Percentiles rank a stretch among this genome's conserved stretches.
Conservation (phyloP, 371 early-diverging fungal genomes). For the Circinella umbellata region DNA sequence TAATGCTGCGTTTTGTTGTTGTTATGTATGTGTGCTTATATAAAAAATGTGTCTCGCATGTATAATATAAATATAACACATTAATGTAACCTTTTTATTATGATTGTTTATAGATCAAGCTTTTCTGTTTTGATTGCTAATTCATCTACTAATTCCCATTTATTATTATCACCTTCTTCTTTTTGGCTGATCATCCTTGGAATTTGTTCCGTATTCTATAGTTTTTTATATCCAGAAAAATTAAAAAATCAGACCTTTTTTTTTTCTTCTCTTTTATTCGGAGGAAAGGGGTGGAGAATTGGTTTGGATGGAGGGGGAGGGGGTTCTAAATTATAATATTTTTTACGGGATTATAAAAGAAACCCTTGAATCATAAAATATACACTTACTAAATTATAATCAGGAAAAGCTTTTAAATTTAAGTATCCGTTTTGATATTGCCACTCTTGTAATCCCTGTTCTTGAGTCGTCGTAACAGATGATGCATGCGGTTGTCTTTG, state of each 20-base stretch:
- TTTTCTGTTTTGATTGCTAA: background rate
- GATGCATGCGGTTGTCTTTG: slow-evolving; percentile 1
- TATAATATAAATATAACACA: no score
- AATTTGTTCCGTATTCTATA: slow-evolving; percentile 15
- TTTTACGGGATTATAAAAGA: background rate
- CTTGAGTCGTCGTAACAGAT: slow-evolving; percentile 1
- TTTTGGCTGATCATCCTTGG: slow-evolving; percentile 9
- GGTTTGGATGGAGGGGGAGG: background rate
- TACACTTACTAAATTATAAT: slow-evolving; percentile 9
- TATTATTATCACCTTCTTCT: slow-evolving; percentile 2
- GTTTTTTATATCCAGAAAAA: background rate
- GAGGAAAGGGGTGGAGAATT: background rate
- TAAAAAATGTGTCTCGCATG: no score
- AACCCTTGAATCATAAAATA: background rate
- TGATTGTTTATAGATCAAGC: background rate
- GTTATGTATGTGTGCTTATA: no score
- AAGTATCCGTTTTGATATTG: slow-evolving; percentile 8
- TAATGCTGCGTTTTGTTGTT: no score
- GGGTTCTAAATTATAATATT: background rate
- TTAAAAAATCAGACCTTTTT: background rate
- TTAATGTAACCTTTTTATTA: background rate
- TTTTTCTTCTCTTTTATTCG: background rate
- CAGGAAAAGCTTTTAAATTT: background rate
- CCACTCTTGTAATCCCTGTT: background rate
- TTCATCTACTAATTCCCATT: slow-evolving; percentile 13